Evolutionary conservation across 208 protist genomes (phyloP).

Genomic region (Naegleria lovaniensis): DNA sequence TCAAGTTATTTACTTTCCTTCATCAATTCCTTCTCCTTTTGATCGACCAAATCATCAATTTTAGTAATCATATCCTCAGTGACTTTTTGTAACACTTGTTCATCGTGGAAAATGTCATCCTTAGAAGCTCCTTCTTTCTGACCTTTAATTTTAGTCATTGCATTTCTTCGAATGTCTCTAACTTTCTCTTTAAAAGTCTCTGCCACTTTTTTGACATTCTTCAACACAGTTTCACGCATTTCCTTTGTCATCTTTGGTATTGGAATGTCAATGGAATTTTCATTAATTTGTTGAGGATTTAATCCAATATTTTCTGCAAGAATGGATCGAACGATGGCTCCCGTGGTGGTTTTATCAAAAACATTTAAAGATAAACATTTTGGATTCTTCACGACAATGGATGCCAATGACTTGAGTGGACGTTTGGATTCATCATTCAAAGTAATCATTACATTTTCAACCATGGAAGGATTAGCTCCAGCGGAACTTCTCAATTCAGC

Average conservation of each 20-base stretch:
- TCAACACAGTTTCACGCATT: conserved; percentile 15
- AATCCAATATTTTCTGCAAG: background rate
- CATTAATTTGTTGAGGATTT: conserved; percentile 26
- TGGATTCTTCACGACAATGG: background rate
- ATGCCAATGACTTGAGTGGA: background rate
- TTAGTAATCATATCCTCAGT: background rate
- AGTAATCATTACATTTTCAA: conserved; percentile 1
- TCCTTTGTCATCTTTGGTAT: conserved; percentile 23
- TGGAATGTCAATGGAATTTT: conserved; percentile 7
- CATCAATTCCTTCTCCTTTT: conserved; percentile 23
- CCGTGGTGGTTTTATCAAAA: background rate
- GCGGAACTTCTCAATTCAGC: background rate
- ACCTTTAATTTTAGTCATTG: background rate
- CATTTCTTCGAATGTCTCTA: conserved; percentile 22
- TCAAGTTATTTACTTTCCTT: background rate
- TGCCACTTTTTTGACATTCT: background rate
- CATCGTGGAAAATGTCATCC: background rate
- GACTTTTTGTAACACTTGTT: background rate
- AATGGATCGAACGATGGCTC: background rate
- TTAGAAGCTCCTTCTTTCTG: background rate
- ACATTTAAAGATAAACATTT: background rate
- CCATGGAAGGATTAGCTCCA: background rate
- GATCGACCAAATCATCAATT: background rate
- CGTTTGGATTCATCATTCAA: background rate
- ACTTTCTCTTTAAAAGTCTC: background rate